Base-by-base conservation (phyloP, 2,329 filamentous ascomycete genomes). In the Canariomyces notabilis region DNA sequence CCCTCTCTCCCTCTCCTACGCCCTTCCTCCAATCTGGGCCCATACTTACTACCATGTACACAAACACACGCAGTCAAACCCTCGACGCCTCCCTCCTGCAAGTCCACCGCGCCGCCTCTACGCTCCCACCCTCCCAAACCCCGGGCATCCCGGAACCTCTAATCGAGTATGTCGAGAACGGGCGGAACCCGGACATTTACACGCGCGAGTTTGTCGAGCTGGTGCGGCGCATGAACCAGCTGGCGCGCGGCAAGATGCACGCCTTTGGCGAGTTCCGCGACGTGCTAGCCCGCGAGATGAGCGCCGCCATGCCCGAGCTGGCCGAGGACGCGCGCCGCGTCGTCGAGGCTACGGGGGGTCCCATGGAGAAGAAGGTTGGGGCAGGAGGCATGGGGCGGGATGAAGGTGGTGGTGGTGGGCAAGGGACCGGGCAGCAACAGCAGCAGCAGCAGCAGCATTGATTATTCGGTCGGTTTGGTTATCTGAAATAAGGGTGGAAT, bases 131-230 rank as follows among this genome's bases (percentile, higher is more conserved):
- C 34, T 65, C 69, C 5, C 67, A 73, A 46, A 60, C 68, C 18
- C 64, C 66, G 19, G 67, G 63, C 23, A 72, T 83, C 18, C 81
- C 81, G 2, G 75, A 75, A 42, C 80, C 84, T 58, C 73, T 85
- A 11, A 72, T 85, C 50, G 71, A 79, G 59, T 86, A 86, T 67
- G 82, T 86, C 57, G 82, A 86, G 63, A 78, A 80, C 60, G 82
- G 82, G 36, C 80, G 82, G 41, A 86, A 86, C 68, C 82, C 82
- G 2, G 82, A 86, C 65, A 85, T 86, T 57, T 86, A 86, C 71
- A 86, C 82, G 44, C 74, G 82, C 59, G 82, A 86, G 68, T 85
- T 86, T 58, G 81, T 85, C 59, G 82, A 86, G 75, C 71, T 82
- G 42, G 80, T 82, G 19, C 69, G 81, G 44, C 71, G 80, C 37